Base-by-base conservation (phyloP, 2,329 filamentous ascomycete species). In the Pseudocercospora fuligena region DNA sequence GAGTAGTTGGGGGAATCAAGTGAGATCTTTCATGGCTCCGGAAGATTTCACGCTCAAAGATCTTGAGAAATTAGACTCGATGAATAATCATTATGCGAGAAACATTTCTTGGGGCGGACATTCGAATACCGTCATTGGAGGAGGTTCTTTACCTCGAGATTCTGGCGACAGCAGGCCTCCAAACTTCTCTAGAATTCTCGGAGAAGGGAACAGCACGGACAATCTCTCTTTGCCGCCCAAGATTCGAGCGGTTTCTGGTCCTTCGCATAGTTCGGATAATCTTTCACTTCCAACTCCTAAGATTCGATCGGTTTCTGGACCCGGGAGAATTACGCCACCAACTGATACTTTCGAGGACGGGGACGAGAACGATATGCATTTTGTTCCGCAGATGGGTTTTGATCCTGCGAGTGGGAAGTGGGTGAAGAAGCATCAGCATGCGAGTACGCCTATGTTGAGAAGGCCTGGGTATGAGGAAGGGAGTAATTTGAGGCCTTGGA, bases 331-430 rank as follows among this genome's bases (percentile, higher is more conserved):
- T 31, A 31, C 29, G 29, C 29, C 29, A 8, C 29, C 29, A 31
- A 5, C 3, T 31, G 6, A 31, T 8, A 7, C 9, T 19, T 5
- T 25, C 49, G 49, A 14, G 1, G 12, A 53, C 4, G 49, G 49
- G 3, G 46, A 25, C 9, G 25, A 27, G 19, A 25, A 54, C 8
- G 14, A 14, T 23, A 29, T 25, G 25, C 11, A 14, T 27, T 51
- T 54, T 31, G 14, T n/a, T 8, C 51, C 51, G 9, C 21, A n/a
- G 51, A 54, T 54, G 51, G 51, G 51, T 4, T 54, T 54, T 27
- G 51, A 54, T 54, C 11, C 51, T n/a, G 51, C 25, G 51, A 54
- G 51, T 54, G 51, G 51, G 51, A 54, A 29, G 25, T 54, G 25
- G 51, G 51, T 54, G 51, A 54, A 54, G 23, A 54, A 27, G 12